Evolutionary conservation across 805 yeast species (phyloP).

Genomic region (Priceomyces castillae): DNA sequence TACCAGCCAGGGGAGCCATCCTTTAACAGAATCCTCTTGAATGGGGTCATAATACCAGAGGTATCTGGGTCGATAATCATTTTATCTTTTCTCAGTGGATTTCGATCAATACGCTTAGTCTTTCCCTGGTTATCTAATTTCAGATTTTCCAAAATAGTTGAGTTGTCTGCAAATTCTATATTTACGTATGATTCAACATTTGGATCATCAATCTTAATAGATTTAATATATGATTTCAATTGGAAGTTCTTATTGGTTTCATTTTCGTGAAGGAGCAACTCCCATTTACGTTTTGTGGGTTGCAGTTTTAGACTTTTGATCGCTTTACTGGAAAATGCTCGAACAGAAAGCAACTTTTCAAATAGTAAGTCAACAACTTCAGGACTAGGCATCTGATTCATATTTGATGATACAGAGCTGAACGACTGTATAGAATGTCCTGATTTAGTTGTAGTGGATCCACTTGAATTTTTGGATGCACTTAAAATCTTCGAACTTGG

Average conservation of each 20-base stretch:
- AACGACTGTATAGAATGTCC: constrained; percentile 32
- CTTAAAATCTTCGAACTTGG: background rate
- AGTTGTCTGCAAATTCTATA: background rate
- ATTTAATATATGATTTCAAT: constrained; percentile 19
- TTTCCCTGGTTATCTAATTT: background rate
- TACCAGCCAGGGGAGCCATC: constrained; percentile 44
- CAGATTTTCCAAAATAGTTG: background rate
- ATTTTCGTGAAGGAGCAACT: constrained; percentile 38
- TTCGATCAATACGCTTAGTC: background rate
- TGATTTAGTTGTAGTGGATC: background rate
- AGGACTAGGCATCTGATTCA: constrained; percentile 33
- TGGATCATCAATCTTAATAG: constrained; percentile 1
- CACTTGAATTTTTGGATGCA: background rate
- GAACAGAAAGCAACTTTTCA: constrained; percentile 33
- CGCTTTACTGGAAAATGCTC: constrained; percentile 38
- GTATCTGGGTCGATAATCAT: background rate
- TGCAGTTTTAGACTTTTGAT: constrained; percentile 29
- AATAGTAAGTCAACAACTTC: constrained; percentile 39
- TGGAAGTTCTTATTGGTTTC: constrained; percentile 39
- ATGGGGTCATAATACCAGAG: background rate
- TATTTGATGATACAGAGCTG: constrained; percentile 29
- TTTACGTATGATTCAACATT: background rate
- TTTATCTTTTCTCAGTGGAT: background rate
- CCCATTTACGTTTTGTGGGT: constrained; percentile 42
- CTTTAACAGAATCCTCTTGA: constrained; percentile 25